A percentile compares a stretch with the other conserved stretches of the same genome.
These are phyloP conservation scores for Thelonectria blattea DNA, from an alignment of 2,329 filamentous ascomycete genomes.

Conservation along the genomic window DNA sequence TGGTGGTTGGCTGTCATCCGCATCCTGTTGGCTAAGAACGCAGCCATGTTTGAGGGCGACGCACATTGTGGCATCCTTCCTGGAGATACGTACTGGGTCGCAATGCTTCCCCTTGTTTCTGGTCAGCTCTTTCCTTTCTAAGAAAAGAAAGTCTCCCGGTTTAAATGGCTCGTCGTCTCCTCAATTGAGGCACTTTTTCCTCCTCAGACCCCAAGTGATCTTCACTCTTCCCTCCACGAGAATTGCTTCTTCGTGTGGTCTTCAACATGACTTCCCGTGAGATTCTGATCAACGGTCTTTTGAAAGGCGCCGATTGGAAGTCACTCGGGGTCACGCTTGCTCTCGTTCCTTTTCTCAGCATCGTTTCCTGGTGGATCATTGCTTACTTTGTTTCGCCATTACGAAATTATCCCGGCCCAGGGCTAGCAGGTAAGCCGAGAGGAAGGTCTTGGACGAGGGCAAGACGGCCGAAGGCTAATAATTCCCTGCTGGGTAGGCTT, in stretches of 20 bases:
- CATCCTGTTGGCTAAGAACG: slow-evolving; percentile 1
- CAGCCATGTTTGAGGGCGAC: background rate
- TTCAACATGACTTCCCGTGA: slow-evolving; percentile 24
- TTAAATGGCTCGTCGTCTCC: slow-evolving; percentile 8
- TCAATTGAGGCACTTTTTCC: background rate
- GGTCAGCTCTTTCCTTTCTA: background rate
- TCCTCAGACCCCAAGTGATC: background rate
- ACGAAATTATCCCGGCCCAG: slow-evolving; percentile 25
- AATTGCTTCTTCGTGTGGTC: background rate
- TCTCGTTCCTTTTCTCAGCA: slow-evolving; percentile 23
- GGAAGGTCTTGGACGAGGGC: background rate
- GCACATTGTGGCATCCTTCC: background rate
- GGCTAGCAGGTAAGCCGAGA: slow-evolving; percentile 23
- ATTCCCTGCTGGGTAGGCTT: slow-evolving; percentile 23
- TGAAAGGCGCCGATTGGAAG: slow-evolving; percentile 21
- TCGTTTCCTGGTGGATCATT: slow-evolving; percentile 26
- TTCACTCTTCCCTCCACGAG: background rate
- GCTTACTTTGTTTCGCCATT: slow-evolving; percentile 26
- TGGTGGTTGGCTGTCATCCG: background rate
- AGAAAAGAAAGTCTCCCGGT: background rate
- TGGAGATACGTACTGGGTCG: background rate
- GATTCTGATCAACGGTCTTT: slow-evolving; percentile 18
- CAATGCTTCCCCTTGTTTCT: background rate
- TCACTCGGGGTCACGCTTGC: slow-evolving; percentile 9
- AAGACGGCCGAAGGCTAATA: background rate